Evolutionary conservation across 2,329 filamentous ascomycete genomes (phyloP).

Genomic region (Hawksworthiomyces lignivorus): DNA sequence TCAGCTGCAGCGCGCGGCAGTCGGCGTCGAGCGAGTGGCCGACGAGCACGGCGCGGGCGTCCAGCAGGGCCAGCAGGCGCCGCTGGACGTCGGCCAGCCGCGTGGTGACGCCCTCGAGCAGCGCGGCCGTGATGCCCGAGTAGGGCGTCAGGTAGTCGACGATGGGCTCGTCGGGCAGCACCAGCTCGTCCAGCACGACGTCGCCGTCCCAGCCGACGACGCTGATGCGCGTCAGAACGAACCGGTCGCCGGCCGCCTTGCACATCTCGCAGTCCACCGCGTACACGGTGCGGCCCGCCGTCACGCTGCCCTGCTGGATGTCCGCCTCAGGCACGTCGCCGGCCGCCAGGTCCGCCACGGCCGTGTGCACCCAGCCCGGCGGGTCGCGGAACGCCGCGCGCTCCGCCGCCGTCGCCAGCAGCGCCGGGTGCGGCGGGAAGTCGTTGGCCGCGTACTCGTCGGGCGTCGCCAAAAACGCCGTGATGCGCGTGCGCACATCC

Average conservation of each 20-base stretch:
- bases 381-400: slow-evolving; percentile 45
- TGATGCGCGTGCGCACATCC: slow-evolving; percentile 73
- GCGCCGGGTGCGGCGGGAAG: slow-evolving; percentile 74
- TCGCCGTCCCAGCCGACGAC: slow-evolving; percentile 79
- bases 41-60: slow-evolving; percentile 64
- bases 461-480: slow-evolving; percentile 63
- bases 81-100: slow-evolving; percentile 75
- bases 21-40: slow-evolving; percentile 80
- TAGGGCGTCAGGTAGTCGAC: slow-evolving; percentile 85
- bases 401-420: slow-evolving; percentile 51
- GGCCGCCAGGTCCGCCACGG: slow-evolving; percentile 58
- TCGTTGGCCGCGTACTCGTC: slow-evolving; percentile 76
- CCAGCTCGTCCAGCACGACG: slow-evolving; percentile 78
- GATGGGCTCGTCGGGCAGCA: slow-evolving; percentile 83
- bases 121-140: slow-evolving; percentile 85
- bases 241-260: slow-evolving; percentile 69
- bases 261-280: slow-evolving; percentile 98
- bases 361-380: slow-evolving; percentile 77
- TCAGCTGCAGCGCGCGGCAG: slow-evolving; percentile 73
- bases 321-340: slow-evolving; percentile 60
- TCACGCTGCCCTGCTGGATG: slow-evolving; percentile 74
- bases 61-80: slow-evolving; percentile 64
- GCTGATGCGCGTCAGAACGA: slow-evolving; percentile 83
- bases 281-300: slow-evolving; percentile 69
- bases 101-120: slow-evolving; percentile 76